Evolutionary conservation across 805 yeast genomes (phyloP), one percentile per base, ranked within the genome.

Genomic region (Starmerella tilneyi): DNA sequence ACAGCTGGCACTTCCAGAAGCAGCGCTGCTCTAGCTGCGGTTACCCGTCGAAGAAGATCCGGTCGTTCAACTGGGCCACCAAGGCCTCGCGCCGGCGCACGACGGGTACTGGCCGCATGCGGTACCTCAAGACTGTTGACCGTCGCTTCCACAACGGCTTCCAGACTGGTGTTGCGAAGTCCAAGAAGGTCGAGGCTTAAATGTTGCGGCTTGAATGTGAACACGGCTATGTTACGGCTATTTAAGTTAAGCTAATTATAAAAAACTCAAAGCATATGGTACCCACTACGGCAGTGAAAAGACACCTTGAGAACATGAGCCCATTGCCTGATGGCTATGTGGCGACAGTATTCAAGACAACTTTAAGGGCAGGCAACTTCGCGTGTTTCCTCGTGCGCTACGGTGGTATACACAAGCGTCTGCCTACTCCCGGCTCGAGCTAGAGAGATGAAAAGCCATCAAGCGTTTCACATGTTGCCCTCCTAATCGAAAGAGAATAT

Each of bases 41-140:
- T 68, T 92, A 92, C 82, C 98, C 98, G 76, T 85, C 97, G 67
- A 97, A 97, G 65, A 92, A 92, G 79, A 71, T 82, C 74, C 88
- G 98, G 56, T 61, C 65, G 40, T 64, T 67, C 94, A 92, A 92
- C 96, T 92, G 98, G 98, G 96, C 94, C 72, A 74, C 74, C 61
- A 92, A 92, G 83, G 95, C 96, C 68, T 84, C 88, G 82, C 86
- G 98, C 85, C 86, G 98, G 84, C 82, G 83, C 73, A 92, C 98
- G 62, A 88, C 96, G 63, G 98, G 98, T 79, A 80, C 97, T 71
- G 98, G 98, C 75, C 94, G 98, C 78, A 84, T 85, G 94, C 77
- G 88, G 72, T 78, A 89, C 86, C 80, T 92, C 74, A 92, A 89
- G 79, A 81, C 79, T 74, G 94, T 92, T 64, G 74, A 92, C 63